A percentile compares a stretch with the other conserved stretches of the same genome.
Conservation (phyloP, 768 basidiomycete species). For the Gymnopilus junonius region DNA sequence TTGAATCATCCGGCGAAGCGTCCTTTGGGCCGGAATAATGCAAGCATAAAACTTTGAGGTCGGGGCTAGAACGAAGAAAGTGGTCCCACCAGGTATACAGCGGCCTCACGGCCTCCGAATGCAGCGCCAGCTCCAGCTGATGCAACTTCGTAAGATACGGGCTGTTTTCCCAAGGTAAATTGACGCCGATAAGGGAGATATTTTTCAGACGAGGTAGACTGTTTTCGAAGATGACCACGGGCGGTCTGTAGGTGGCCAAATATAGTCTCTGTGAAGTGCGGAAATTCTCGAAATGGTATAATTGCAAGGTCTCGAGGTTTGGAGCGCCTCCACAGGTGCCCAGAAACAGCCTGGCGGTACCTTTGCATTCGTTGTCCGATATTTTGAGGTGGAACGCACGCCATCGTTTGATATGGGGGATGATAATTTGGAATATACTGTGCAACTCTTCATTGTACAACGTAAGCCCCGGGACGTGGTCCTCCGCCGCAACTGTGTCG, state of each 20-base stretch:
- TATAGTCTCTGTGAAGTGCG: conserved; percentile 52
- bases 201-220: conserved; percentile 53
- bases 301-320: conserved; percentile 59
- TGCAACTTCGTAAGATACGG: conserved; percentile 54
- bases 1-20: conserved; percentile 35
- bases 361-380: conserved; percentile 62
- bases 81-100: conserved; percentile 56
- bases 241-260: conserved; percentile 59
- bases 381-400: conserved; percentile 64
- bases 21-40: conserved; percentile 62
- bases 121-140: conserved; percentile 61
- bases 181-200: conserved; percentile 67
- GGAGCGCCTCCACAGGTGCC: conserved; percentile 56
- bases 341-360: conserved; percentile 52
- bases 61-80: conserved; percentile 55
- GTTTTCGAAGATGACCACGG: conserved; percentile 61
- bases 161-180: conserved; percentile 59
- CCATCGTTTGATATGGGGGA: conserved; percentile 55
- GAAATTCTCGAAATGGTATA: conserved; percentile 70
- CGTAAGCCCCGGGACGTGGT: conserved; percentile 53
- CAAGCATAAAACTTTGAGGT: conserved; percentile 49
- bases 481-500: conserved; percentile 54
- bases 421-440: conserved; percentile 46
- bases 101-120: conserved; percentile 61
- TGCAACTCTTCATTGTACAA: conserved; percentile 56